These are phyloP conservation scores for Zanthoxylum bungeanum DNA, from an alignment of 345 rosid species.

Conservation along the genomic window DNA sequence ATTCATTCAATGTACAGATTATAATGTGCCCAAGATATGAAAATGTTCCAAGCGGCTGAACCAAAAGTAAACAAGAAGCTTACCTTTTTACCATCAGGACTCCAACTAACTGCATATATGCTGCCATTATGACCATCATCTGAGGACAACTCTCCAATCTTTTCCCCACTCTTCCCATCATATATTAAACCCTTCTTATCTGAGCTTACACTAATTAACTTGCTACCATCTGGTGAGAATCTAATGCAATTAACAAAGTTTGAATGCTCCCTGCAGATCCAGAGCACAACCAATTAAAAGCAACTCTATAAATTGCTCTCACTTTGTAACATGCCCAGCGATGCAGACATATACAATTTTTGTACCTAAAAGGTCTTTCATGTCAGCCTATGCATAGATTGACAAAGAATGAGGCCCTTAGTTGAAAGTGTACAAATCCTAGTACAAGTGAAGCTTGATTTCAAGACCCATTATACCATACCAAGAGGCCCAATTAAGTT, in stretches of 20 bases:
- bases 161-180: slow-evolving; percentile 81
- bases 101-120: slow-evolving; percentile 92
- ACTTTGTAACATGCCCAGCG: not conserved
- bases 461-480: not conserved
- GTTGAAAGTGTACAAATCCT: not conserved
- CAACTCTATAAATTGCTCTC: not conserved
- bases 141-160: slow-evolving; percentile 66
- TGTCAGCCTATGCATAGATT: not conserved
- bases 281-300: not conserved
- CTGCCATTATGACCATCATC: slow-evolving; percentile 87
- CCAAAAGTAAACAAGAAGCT: not conserved
- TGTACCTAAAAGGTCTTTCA: not conserved
- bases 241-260: slow-evolving; percentile 95
- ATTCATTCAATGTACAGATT: not conserved
- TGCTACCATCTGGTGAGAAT: slow-evolving; percentile 91
- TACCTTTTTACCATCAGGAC: slow-evolving; percentile 90
- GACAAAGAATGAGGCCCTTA: not conserved
- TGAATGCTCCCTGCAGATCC: slow-evolving; percentile 67
- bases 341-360: not conserved
- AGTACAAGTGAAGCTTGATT: not conserved
- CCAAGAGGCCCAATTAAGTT: too few species aligned
- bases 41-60: not conserved
- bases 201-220: slow-evolving; percentile 84
- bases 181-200: slow-evolving; percentile 85
- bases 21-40: not conserved